These are phyloP conservation scores for Penicillium palitans DNA, from an alignment of 2,329 filamentous ascomycete species.

Conservation along the genomic window DNA sequence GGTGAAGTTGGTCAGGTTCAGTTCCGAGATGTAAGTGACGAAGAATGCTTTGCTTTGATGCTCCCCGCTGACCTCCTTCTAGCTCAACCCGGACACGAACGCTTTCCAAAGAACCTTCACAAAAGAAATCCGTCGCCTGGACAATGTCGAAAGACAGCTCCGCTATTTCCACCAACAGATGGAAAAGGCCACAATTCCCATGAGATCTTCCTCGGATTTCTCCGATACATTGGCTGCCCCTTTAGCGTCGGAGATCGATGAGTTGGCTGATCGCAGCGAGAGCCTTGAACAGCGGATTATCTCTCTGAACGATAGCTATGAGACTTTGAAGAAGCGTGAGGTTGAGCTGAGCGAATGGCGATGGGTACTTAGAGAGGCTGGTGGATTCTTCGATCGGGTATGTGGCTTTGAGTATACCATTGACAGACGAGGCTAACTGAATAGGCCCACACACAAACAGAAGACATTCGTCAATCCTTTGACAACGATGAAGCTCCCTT, in stretches of 20 bases:
- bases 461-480: slow-evolving; percentile 89
- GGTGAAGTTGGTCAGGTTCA: slow-evolving; percentile 96
- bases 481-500: slow-evolving; percentile 88
- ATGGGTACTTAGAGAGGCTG: slow-evolving; percentile 94
- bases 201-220: slow-evolving; percentile 90
- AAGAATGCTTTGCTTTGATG: slow-evolving; percentile 1
- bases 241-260: slow-evolving; percentile 92
- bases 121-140: slow-evolving; percentile 92
- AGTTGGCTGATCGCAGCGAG: slow-evolving; percentile 88
- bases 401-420: slow-evolving; percentile 7
- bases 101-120: slow-evolving; percentile 98
- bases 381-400: slow-evolving; percentile 89
- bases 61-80: slow-evolving; percentile 23
- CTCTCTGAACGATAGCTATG: slow-evolving; percentile 95
- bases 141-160: slow-evolving; percentile 97
- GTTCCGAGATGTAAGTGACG: slow-evolving; percentile 81
- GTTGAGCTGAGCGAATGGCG: slow-evolving; percentile 97
- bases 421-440: slow-evolving; percentile 1
- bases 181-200: slow-evolving; percentile 83
- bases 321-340: slow-evolving; percentile 96
- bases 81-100: slow-evolving; percentile 90
- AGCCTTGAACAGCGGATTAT: slow-evolving; percentile 87
- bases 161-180: slow-evolving; percentile 95
- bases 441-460: slow-evolving; percentile 85
- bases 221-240: slow-evolving; percentile 81